Evolutionary conservation across 176 grass and related monocot genomes (phyloP).

Genomic region (Carex parvula): DNA sequence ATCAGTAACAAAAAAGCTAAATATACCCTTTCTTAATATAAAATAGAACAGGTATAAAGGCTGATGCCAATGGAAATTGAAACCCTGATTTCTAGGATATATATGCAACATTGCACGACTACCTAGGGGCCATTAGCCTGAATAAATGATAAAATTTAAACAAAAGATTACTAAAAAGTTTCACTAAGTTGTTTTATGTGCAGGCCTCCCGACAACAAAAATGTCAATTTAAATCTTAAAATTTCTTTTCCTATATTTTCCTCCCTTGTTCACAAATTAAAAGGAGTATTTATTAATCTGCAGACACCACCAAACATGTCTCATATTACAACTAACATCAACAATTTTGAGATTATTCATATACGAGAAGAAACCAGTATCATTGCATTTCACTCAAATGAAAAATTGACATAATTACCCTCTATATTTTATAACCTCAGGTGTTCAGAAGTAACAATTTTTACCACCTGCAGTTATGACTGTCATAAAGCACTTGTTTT

Average conservation of each 20-base stretch:
- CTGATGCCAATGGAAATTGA: background rate
- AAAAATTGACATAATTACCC: background rate
- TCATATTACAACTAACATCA: background rate
- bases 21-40: background rate
- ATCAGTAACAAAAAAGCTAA: background rate
- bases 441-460: background rate
- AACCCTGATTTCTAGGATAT: background rate
- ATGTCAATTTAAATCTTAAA: background rate
- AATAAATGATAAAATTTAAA: background rate
- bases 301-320: background rate
- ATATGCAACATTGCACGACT: background rate
- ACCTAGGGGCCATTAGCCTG: background rate
- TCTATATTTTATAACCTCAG: background rate
- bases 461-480: background rate
- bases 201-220: background rate
- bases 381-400: background rate
- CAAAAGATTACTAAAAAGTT: background rate
- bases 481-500: background rate
- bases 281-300: background rate
- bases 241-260: background rate
- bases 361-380: background rate
- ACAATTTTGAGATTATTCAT: background rate
- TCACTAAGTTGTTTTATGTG: background rate
- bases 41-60: background rate
- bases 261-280: background rate